phyloP scores from a whole-genome alignment of 148 eudicot genomes.

The Rhododendron henanense region DNA sequence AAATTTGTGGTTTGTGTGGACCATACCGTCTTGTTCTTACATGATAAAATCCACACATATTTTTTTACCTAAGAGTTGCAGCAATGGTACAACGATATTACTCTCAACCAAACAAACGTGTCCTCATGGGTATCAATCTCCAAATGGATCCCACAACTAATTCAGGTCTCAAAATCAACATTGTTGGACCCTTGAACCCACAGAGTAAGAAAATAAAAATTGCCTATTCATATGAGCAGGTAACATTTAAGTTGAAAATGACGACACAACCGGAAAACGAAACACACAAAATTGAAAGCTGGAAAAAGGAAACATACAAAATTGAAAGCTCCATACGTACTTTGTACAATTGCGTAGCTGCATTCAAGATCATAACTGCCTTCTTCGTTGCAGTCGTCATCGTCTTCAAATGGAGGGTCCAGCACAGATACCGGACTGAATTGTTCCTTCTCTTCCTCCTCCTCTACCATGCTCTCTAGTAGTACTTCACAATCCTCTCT shows the following conservation, averaged over 20 bases:
- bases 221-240: background rate
- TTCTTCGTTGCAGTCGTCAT: constrained; percentile 25
- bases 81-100: background rate
- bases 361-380: constrained; percentile 41
- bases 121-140: background rate
- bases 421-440: constrained; percentile 84
- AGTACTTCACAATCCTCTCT: constrained; percentile 20
- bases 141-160: constrained; percentile 14
- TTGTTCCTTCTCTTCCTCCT: constrained; percentile 75
- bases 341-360: constrained; percentile 67
- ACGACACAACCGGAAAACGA: constrained; percentile 5
- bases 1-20: background rate
- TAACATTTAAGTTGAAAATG: constrained; percentile 15
- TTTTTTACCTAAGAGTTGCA: background rate
- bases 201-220: background rate
- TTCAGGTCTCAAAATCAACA: background rate
- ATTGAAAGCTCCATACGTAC: constrained; percentile 38
- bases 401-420: constrained; percentile 75
- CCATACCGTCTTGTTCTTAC: background rate
- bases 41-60: background rate
- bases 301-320: background rate
- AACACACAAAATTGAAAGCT: background rate
- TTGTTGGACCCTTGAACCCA: background rate
- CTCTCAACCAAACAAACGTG: background rate
- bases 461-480: constrained; percentile 34